A percentile compares a stretch with the other conserved stretches of the same genome.
Conservation (phyloP, 2,329 filamentous ascomycete species). For the Monosporascus sp. region DNA sequence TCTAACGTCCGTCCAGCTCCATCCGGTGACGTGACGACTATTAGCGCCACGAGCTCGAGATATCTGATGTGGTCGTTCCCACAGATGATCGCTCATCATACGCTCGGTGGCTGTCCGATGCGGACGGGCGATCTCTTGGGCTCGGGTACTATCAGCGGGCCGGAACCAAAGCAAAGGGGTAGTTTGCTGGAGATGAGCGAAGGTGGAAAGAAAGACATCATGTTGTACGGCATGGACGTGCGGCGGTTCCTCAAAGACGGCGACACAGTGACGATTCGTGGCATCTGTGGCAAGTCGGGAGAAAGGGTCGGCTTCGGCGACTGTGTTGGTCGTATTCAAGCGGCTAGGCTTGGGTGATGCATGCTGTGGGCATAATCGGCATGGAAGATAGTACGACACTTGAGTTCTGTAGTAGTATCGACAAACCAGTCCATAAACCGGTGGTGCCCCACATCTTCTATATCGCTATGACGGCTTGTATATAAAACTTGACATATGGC, state of each 20-base stretch:
- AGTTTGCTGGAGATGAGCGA: slow-evolving; percentile 41
- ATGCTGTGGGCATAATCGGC: no score
- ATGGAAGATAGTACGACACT: no score
- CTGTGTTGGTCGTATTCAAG: slow-evolving; percentile 31
- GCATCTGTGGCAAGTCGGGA: slow-evolving; percentile 28
- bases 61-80: slow-evolving; percentile 77
- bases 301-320: slow-evolving; percentile 39
- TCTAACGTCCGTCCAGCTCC: slow-evolving; percentile 27
- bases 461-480: no score
- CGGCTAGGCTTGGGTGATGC: slow-evolving; percentile 2
- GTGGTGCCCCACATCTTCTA: no score
- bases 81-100: slow-evolving; percentile 78
- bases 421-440: no score
- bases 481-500: no score
- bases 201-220: slow-evolving; percentile 37
- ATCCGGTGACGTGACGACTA: slow-evolving; percentile 46
- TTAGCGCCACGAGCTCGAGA: slow-evolving; percentile 55
- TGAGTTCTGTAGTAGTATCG: no score
- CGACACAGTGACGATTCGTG: slow-evolving; percentile 36
- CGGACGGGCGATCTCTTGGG: slow-evolving; percentile 69
- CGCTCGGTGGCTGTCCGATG: slow-evolving; percentile 69
- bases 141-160: slow-evolving; percentile 66
- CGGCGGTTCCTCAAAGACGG: slow-evolving; percentile 41
- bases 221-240: slow-evolving; percentile 33
- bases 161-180: slow-evolving; percentile 31